Evolutionary conservation across 371 early-diverging fungal species (phyloP).

Genomic region (Syncephalastrum racemosum): DNA sequence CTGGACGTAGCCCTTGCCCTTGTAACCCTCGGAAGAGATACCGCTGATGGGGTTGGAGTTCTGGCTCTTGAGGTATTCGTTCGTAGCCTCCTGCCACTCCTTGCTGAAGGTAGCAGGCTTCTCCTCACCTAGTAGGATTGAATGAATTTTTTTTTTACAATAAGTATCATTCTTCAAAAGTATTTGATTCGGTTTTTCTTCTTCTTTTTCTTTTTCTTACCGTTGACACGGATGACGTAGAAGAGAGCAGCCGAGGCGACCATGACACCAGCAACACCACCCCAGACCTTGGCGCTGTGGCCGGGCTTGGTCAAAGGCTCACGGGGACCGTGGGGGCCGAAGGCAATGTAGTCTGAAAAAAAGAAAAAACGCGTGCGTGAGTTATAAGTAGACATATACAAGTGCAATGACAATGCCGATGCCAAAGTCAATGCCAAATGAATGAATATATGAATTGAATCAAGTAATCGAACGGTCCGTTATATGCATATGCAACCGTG

Average conservation of each 20-base stretch:
- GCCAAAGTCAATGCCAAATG: too few relatives aligned
- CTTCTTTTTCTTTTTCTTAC: conserved; percentile 51
- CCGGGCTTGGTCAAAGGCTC: conserved; percentile 75
- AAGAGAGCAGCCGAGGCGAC: conserved; percentile 63
- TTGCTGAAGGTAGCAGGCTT: conserved; percentile 76
- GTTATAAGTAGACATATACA: too few relatives aligned
- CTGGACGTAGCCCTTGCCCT: conserved; percentile 71
- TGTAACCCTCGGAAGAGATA: conserved; percentile 83
- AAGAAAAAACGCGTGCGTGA: conserved; percentile 4
- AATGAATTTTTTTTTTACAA: background rate
- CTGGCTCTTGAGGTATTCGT: conserved; percentile 77
- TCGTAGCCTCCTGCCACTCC: conserved; percentile 94
- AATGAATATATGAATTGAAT: background rate
- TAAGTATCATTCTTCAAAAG: background rate
- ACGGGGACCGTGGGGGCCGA: conserved; percentile 93
- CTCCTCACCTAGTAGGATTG: conserved; percentile 47
- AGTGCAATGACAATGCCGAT: too few relatives aligned
- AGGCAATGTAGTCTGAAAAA: conserved; percentile 80
- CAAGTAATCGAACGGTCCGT: background rate
- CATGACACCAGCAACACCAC: conserved; percentile 67
- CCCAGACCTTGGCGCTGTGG: conserved; percentile 70
- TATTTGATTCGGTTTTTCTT: background rate
- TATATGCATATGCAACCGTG: background rate
- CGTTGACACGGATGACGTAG: conserved; percentile 60
- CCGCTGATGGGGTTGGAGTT: conserved; percentile 92